These are phyloP conservation scores for Penicillium steckii DNA, from an alignment of 495 filamentous ascomycete species.

Conservation along the genomic window DNA sequence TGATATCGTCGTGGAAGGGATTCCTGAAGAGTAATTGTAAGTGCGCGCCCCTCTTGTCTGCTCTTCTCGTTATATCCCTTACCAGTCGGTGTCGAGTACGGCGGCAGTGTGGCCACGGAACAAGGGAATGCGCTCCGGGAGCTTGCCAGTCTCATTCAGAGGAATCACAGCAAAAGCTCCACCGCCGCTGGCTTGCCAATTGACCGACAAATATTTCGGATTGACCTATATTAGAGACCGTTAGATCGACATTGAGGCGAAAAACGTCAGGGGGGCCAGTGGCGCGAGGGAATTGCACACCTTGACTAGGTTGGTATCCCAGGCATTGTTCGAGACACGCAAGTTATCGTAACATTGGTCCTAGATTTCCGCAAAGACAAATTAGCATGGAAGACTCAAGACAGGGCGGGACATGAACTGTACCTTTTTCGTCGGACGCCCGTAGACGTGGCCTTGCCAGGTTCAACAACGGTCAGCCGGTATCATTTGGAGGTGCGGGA, in stretches of 20 bases:
- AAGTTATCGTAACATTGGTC: conserved; percentile 97
- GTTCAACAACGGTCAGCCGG: conserved; percentile 30
- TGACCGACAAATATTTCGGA: conserved; percentile 92
- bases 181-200: conserved; percentile 97
- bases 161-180: conserved; percentile 98
- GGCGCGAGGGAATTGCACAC: conserved; percentile 49
- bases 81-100: conserved; percentile 98
- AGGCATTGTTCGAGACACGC: conserved; percentile 91
- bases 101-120: conserved; percentile 95
- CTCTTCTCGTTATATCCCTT: conserved; percentile 23
- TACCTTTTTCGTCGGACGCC: conserved; percentile 88
- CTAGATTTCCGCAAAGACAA: conserved; percentile 35
- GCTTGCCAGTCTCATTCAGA: conserved; percentile 78
- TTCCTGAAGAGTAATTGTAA: conserved; percentile 61
- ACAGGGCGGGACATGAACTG: conserved; percentile 19
- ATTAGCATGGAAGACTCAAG: too few relatives aligned
- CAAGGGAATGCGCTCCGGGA: conserved; percentile 89
- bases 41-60: neutral
- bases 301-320: conserved; percentile 98
- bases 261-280: conserved; percentile 31
- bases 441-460: conserved; percentile 90
- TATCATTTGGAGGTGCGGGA: conserved; percentile 9
- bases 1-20: conserved; percentile 89
- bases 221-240: conserved; percentile 63
- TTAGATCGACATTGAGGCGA: conserved; percentile 23